These are phyloP conservation scores for Tricholoma hemisulphureum DNA, from an alignment of 768 basidiomycete species.

Conservation along the genomic window DNA sequence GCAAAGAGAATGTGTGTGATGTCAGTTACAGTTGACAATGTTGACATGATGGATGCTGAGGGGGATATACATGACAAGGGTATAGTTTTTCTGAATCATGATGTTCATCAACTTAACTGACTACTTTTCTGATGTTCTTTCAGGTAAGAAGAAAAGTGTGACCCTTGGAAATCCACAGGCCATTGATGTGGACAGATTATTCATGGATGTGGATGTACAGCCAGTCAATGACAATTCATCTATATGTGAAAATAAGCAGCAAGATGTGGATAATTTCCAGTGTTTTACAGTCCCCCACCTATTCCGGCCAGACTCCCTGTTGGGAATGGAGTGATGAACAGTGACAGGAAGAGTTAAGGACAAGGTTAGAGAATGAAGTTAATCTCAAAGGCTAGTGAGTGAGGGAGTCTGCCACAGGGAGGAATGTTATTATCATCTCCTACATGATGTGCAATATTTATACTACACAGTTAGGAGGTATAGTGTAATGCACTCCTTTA, in stretches of 20 bases:
- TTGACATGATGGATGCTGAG: background rate
- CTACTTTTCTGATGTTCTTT: too few species aligned
- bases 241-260: background rate
- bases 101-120: constrained; percentile 9
- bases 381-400: too few species aligned
- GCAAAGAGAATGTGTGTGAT: constrained; percentile 22
- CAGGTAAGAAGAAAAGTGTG: background rate
- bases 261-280: background rate
- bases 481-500: too few species aligned
- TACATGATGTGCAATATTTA: too few species aligned
- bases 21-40: background rate
- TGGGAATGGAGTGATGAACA: too few species aligned
- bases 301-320: too few species aligned
- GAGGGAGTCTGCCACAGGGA: too few species aligned
- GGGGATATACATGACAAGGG: background rate
- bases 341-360: too few species aligned
- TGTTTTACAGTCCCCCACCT: too few species aligned
- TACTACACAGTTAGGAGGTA: too few species aligned
- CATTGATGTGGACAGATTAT: background rate
- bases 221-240: background rate
- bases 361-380: too few species aligned
- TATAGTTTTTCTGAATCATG: background rate
- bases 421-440: too few species aligned
- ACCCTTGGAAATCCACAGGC: background rate
- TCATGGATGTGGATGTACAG: background rate